These are phyloP conservation scores for Solanum etuberosum DNA, from an alignment of 257 asterid species.

Conservation along the genomic window DNA sequence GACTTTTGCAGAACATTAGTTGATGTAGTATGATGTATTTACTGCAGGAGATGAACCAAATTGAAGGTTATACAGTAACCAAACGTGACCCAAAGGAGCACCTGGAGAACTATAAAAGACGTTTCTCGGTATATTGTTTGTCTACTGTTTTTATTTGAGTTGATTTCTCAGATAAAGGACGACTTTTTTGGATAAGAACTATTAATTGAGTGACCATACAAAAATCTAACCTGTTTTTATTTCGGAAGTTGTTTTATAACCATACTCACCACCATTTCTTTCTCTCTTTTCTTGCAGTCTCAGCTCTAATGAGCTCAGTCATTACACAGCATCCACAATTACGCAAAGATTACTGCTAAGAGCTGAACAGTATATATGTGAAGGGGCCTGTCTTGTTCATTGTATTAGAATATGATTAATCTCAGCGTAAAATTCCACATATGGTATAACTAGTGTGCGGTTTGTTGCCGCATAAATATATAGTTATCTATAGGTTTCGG, in stretches of 20 bases:
- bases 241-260: background rate
- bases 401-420: background rate
- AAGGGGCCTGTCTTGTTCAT: background rate
- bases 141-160: background rate
- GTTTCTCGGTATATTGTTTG: constrained; percentile 30
- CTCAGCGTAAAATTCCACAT: background rate
- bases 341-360: background rate
- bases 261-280: background rate
- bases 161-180: background rate
- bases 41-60: constrained; percentile 73
- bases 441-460: background rate
- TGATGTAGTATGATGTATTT: background rate
- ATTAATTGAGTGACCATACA: background rate
- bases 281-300: background rate
- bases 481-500: rapidly evolving
- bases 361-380: background rate
- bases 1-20: background rate
- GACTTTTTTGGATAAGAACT: background rate
- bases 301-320: constrained; percentile 7
- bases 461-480: background rate
- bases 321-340: background rate
- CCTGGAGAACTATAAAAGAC: constrained; percentile 48
- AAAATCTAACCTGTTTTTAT: background rate
- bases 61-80: constrained; percentile 61
- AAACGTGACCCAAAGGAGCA: constrained; percentile 48